Evolutionary conservation across 345 rosid genomes (phyloP), one percentile per base, ranked within the genome.

Genomic region (Alliaria petiolata): DNA sequence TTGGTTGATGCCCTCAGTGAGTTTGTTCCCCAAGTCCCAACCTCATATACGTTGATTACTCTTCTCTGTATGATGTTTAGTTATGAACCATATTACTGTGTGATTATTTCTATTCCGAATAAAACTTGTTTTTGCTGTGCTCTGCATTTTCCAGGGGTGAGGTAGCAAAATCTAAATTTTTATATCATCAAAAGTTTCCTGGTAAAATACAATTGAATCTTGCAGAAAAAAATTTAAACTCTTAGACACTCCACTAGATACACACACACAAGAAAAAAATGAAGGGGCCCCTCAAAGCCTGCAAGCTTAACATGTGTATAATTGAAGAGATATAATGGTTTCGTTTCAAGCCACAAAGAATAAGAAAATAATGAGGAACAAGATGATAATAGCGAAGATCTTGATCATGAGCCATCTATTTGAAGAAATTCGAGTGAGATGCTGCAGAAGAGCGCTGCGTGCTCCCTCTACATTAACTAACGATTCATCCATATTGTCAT

Each of bases 401-500:
- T 93, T 93, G 81, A 93, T 79, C 82, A 90, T 62, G 67, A 93
- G 97, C 98, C 98, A 93, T 82, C 98, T 76, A 72, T 89, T 93
- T 47, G 98, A 93, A 16, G 98, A 89, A 74, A 84, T 89, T 76
- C 80, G 82, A 72, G 80, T 89, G 69, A 93, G 89, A 78, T 89
- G 85, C 76, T 84, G 87, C 74, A 90, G 74, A 16, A 90, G 80
- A 74, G 97, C 77, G 52, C 76, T 83, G 14, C 83, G 92, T 60
- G 98, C 97, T 72, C 86, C 89, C 75, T 90, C 96, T 47, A 93
- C 95, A 19, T 93, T 93, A 50, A 74, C 83, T 81, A 93, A 72
- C 33, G 98, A 90, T 80, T 88, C 96, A 6, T 88, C 97, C 93
- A 90, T 90, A 78, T 88, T 91, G 76, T 93, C 97, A 46, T 88